Evolutionary conservation across 306 rosid species (phyloP).

Genomic region (Cicer arietinum): DNA sequence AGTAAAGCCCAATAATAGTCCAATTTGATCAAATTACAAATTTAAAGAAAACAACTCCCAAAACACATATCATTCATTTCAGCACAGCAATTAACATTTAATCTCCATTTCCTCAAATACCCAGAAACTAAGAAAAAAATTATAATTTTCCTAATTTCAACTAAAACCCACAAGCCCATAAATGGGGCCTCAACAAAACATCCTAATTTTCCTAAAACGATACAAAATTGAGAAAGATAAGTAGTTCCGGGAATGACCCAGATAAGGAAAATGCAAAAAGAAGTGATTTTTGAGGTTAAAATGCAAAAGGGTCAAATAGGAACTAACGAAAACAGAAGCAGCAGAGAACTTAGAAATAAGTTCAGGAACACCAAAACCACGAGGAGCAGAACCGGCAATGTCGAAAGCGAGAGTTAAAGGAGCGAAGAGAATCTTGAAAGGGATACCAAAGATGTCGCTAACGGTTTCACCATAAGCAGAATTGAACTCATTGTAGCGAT

Average conservation of each 20-base stretch:
- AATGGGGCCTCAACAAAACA: conserved; percentile 15
- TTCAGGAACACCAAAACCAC: conserved; percentile 98
- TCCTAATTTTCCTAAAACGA: background rate
- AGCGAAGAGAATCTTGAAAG: conserved; percentile 71
- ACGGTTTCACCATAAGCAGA: conserved; percentile 71
- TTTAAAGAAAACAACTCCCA: background rate
- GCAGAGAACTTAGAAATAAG: conserved; percentile 86
- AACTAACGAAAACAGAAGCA: conserved; percentile 83
- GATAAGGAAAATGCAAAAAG: conserved; percentile 20
- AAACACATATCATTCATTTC: background rate
- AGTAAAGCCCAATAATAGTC: background rate
- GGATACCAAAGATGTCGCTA: conserved; percentile 74
- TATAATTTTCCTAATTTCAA: conserved; percentile 1
- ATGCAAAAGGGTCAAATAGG: background rate
- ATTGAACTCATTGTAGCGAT: conserved; percentile 62
- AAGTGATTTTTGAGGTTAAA: background rate
- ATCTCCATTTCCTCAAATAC: conserved; percentile 20
- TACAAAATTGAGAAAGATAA: background rate
- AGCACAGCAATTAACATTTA: background rate
- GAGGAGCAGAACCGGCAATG: conserved; percentile 91
- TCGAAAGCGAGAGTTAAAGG: conserved; percentile 81
- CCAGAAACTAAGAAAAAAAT: background rate
- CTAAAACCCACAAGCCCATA: conserved; percentile 12
- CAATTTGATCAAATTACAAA: conserved; percentile 18
- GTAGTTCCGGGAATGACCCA: conserved; percentile 25